Evolutionary conservation across 2,329 filamentous ascomycete genomes (phyloP).

Genomic region (Metarhizium sp.): DNA sequence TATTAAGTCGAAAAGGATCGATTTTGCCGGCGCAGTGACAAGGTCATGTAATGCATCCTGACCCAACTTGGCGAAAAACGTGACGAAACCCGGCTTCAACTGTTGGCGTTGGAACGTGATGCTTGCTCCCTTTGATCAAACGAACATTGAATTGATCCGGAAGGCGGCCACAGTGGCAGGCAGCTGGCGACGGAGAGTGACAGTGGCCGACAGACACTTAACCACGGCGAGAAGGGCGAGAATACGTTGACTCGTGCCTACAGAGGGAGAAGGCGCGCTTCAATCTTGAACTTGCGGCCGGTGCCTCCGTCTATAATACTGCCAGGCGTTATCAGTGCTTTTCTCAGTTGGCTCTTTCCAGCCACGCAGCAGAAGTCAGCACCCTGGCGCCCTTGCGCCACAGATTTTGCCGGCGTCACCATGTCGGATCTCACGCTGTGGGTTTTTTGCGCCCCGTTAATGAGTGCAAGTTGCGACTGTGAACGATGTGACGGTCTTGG

Average conservation of each 20-base stretch:
- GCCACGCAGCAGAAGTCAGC: neutral
- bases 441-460: neutral
- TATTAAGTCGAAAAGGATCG: neutral
- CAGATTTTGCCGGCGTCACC: no score
- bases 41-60: neutral
- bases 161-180: neutral
- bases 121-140: neutral
- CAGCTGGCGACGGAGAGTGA: neutral
- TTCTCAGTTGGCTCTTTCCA: neutral
- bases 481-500: neutral
- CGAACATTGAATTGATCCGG: neutral
- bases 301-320: no score
- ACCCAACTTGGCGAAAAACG: neutral
- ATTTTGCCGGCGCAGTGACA: neutral
- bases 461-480: neutral
- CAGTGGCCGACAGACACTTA: neutral
- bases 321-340: no score
- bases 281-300: no score
- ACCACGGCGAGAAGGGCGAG: no score
- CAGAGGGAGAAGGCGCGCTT: no score
- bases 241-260: no score
- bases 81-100: neutral
- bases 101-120: neutral
- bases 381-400: neutral
- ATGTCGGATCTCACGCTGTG: no score